phyloP scores from a whole-genome alignment of 2,329 filamentous ascomycete genomes.

The Cryphonectria parasitica region DNA sequence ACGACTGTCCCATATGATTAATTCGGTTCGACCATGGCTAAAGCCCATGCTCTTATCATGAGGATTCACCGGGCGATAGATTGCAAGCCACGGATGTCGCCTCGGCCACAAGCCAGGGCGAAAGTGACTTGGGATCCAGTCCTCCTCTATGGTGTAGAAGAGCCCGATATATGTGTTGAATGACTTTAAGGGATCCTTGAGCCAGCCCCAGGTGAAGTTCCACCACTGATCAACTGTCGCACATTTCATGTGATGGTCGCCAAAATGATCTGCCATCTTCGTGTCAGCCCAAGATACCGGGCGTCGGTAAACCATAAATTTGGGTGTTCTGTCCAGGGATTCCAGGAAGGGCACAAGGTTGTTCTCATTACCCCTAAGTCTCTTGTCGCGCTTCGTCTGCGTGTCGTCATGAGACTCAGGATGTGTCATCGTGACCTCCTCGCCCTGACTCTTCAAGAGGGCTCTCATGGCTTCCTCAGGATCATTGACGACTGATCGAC shows the following conservation, averaged over 20 bases:
- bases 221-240: conserved; percentile 45
- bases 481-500: conserved; percentile 39
- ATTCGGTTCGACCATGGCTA: conserved; percentile 41
- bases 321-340: conserved; percentile 23
- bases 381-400: conserved; percentile 10
- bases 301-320: conserved; percentile 40
- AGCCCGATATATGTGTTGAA: conserved; percentile 48
- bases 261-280: conserved; percentile 44
- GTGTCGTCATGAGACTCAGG: neutral
- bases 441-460: conserved; percentile 30
- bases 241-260: conserved; percentile 35
- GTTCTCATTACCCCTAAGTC: conserved; percentile 13
- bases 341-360: conserved; percentile 8
- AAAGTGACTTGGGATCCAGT: conserved; percentile 39
- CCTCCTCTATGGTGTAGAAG: conserved; percentile 53
- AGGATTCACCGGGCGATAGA: conserved; percentile 50
- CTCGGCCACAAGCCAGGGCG: conserved; percentile 30
- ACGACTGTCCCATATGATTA: conserved; percentile 59
- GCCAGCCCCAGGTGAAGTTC: conserved; percentile 34
- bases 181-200: neutral
- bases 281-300: conserved; percentile 48
- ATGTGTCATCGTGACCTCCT: conserved; percentile 15
- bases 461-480: conserved; percentile 40
- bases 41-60: conserved; percentile 32
- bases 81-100: conserved; percentile 56